A percentile compares a stretch with the other conserved stretches of the same genome.
Evolutionary conservation across 352 stramenopile species (phyloP).

Genomic region (Phytopythium helicoides): DNA sequence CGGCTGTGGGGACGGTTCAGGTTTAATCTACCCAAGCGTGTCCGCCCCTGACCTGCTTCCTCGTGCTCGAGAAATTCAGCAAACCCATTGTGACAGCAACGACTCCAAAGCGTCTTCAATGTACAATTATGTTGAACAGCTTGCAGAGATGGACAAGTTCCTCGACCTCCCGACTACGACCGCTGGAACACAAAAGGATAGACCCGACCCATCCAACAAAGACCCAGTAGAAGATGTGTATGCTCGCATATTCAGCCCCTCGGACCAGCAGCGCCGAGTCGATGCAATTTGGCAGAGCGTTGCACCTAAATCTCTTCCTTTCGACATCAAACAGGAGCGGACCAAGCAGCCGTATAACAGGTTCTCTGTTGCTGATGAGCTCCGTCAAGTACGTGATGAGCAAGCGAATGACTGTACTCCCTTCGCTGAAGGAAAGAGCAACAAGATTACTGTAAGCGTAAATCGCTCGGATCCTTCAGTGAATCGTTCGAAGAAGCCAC

Average conservation of each 20-base stretch:
- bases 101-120: too few species aligned
- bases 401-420: neutral
- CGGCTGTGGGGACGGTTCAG: neutral
- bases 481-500: neutral
- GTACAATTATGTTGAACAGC: slow-evolving; percentile 36
- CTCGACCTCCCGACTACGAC: slow-evolving; percentile 11
- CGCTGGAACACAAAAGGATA: neutral
- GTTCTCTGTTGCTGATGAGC: slow-evolving; percentile 23
- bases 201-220: neutral
- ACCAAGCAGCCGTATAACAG: slow-evolving; percentile 34
- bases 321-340: neutral
- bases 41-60: slow-evolving; percentile 4
- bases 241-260: slow-evolving; percentile 13
- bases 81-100: too few species aligned
- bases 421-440: too few species aligned
- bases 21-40: neutral
- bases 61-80: neutral
- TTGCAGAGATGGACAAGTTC: slow-evolving; percentile 55
- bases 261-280: slow-evolving; percentile 19
- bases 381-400: slow-evolving; percentile 1
- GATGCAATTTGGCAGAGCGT: slow-evolving; percentile 67
- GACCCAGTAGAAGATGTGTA: slow-evolving; percentile 2
- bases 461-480: too few species aligned
- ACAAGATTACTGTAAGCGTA: too few species aligned
- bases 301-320: slow-evolving; percentile 25